Percentiles rank a stretch among this genome's conserved stretches.
Conservation (phyloP, 371 early-diverging fungal species). For the Zychaea mexicana region DNA sequence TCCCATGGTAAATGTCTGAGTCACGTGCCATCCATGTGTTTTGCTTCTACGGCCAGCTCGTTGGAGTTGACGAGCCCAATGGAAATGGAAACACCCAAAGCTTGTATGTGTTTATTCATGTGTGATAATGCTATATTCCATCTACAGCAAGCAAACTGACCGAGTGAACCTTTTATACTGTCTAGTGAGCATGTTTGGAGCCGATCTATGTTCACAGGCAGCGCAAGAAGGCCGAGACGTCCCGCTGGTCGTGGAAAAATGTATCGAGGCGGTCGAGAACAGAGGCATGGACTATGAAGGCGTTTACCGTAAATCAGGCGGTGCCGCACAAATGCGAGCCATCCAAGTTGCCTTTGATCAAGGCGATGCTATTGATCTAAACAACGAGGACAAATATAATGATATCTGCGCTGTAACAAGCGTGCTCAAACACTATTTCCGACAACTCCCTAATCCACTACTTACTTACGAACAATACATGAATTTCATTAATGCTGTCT, state of each 20-base stretch:
- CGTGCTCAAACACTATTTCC: constrained; percentile 94
- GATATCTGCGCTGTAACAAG: constrained; percentile 86
- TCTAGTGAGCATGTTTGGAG: constrained; percentile 32
- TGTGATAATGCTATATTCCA: not conserved
- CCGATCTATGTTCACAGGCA: constrained; percentile 26
- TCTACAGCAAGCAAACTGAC: not conserved
- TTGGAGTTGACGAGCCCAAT: constrained; percentile 15
- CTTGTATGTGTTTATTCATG: not conserved
- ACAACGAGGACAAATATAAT: constrained; percentile 51
- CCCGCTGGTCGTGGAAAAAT: constrained; percentile 77
- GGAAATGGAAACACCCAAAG: constrained; percentile 8
- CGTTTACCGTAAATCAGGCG: constrained; percentile 92
- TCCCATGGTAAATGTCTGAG: constrained; percentile 57
- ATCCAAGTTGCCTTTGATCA: constrained; percentile 59
- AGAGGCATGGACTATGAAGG: constrained; percentile 85
- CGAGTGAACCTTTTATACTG: not conserved
- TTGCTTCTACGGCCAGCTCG: constrained; percentile 13
- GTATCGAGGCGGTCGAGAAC: constrained; percentile 81
- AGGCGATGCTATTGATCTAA: constrained; percentile 54
- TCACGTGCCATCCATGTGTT: constrained; percentile 38
- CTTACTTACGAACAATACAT: constrained; percentile 79
- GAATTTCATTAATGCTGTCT: constrained; percentile 72
- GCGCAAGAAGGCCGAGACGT: constrained; percentile 39
- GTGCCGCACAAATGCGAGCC: constrained; percentile 75
- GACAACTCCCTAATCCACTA: constrained; percentile 91